Percentiles rank a stretch among this genome's conserved stretches.
Conservation (phyloP, 2,329 filamentous ascomycete species). For the Scedosporium aurantiacum region DNA sequence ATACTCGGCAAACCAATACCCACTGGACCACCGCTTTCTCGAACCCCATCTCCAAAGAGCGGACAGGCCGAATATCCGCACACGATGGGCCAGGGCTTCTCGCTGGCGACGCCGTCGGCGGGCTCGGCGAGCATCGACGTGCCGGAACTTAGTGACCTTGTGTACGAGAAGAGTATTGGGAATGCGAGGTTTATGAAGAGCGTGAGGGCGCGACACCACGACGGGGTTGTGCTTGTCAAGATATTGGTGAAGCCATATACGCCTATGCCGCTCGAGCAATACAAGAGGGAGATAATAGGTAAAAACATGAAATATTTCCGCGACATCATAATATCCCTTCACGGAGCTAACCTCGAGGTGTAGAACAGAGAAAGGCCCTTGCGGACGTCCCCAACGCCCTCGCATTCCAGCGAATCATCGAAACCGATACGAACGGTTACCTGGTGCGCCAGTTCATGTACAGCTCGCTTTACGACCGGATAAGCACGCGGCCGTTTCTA, state of each 20-base stretch:
- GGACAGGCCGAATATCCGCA: neutral
- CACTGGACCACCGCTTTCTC: neutral
- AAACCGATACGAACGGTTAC: slow-evolving; percentile 85
- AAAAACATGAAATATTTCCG: neutral
- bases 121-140: slow-evolving; percentile 90
- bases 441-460: slow-evolving; percentile 92
- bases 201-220: slow-evolving; percentile 77
- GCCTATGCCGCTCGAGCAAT: slow-evolving; percentile 67
- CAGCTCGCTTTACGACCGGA: slow-evolving; percentile 91
- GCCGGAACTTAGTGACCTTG: slow-evolving; percentile 78
- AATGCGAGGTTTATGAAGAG: slow-evolving; percentile 95
- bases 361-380: slow-evolving; percentile 70
- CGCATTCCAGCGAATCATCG: slow-evolving; percentile 79
- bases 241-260: slow-evolving; percentile 87
- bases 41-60: neutral
- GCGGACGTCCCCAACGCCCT: slow-evolving; percentile 83
- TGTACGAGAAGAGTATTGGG: slow-evolving; percentile 86
- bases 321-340: too few relatives aligned
- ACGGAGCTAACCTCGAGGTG: slow-evolving; percentile 4
- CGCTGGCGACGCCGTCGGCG: slow-evolving; percentile 79
- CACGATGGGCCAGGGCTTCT: slow-evolving; percentile 94
- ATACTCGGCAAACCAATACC: too few relatives aligned
- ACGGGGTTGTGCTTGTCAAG: slow-evolving; percentile 89
- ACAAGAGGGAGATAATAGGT: slow-evolving; percentile 64
- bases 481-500: slow-evolving; percentile 90